phyloP scores from a whole-genome alignment of 2,329 filamentous ascomycete genomes.

The Chaetomium sp. region DNA sequence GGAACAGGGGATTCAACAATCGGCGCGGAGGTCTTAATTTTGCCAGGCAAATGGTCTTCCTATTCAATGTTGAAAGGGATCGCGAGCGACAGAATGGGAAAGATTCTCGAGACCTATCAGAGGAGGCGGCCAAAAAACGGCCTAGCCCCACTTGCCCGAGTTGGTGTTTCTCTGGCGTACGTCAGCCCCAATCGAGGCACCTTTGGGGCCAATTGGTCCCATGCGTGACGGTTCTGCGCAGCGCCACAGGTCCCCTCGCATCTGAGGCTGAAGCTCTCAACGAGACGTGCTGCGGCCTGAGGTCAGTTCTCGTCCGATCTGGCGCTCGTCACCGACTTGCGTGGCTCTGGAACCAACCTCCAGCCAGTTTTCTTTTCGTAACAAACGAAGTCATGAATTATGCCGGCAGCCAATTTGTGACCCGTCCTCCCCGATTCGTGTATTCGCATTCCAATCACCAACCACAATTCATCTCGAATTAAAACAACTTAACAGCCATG shows the following conservation, averaged over 20 bases:
- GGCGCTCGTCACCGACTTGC: too few species aligned
- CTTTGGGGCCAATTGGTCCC: background rate
- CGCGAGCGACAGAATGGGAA: background rate
- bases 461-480: background rate
- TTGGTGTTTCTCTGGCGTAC: background rate
- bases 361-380: too few species aligned
- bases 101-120: background rate
- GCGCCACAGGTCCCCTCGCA: background rate
- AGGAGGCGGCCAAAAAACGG: background rate
- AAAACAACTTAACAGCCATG: constrained; percentile 42
- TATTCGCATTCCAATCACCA: background rate
- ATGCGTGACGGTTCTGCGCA: too few species aligned
- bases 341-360: too few species aligned
- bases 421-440: background rate
- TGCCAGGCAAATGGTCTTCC: too few species aligned
- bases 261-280: constrained; percentile 4
- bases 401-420: constrained; percentile 2
- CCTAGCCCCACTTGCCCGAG: constrained; percentile 2
- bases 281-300: too few species aligned
- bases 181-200: background rate
- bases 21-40: too few species aligned
- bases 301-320: too few species aligned
- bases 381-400: background rate
- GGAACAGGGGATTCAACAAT: too few species aligned
- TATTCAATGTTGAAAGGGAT: too few species aligned